phyloP scores from a whole-genome alignment of 192 early-diverging fungal genomes.

The Lobosporangium transversale region DNA sequence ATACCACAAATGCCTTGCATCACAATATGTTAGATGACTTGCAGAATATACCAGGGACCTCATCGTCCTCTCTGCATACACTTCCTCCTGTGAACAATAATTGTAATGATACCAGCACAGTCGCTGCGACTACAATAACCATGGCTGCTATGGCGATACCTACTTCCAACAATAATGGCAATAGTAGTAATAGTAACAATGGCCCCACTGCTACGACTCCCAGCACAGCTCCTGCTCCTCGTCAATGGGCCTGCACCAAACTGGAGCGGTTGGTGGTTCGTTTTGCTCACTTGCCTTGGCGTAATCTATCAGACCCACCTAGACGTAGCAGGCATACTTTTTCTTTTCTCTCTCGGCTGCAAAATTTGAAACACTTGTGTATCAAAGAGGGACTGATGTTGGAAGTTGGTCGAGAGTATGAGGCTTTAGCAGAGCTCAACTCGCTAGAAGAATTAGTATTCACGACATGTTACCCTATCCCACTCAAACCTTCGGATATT shows the following conservation, averaged over 20 bases:
- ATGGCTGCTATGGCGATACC: not conserved
- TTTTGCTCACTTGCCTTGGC: constrained; percentile 40
- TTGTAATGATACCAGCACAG: not conserved
- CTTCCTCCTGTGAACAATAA: not conserved
- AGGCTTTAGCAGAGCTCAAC: constrained; percentile 2
- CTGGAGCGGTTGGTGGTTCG: constrained; percentile 29
- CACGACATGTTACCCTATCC: constrained; percentile 48
- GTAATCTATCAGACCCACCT: constrained; percentile 27
- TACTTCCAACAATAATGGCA: not conserved
- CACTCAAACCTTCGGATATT: constrained; percentile 36
- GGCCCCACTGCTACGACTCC: not conserved
- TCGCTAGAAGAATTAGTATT: constrained; percentile 35
- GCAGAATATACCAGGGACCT: not conserved
- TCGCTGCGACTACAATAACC: not conserved
- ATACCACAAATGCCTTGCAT: not conserved
- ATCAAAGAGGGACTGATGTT: constrained; percentile 49
- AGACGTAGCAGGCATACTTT: constrained; percentile 30
- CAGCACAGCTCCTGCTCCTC: not conserved
- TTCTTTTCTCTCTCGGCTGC: constrained; percentile 18
- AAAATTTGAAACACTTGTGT: constrained; percentile 25
- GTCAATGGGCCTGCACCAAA: constrained; percentile 32
- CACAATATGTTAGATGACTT: too few relatives aligned
- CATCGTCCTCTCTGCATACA: not conserved
- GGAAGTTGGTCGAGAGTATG: constrained; percentile 42
- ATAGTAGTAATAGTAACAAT: not conserved